phyloP scores from a whole-genome alignment of 768 basidiomycete genomes.

The Calocera cornea region DNA sequence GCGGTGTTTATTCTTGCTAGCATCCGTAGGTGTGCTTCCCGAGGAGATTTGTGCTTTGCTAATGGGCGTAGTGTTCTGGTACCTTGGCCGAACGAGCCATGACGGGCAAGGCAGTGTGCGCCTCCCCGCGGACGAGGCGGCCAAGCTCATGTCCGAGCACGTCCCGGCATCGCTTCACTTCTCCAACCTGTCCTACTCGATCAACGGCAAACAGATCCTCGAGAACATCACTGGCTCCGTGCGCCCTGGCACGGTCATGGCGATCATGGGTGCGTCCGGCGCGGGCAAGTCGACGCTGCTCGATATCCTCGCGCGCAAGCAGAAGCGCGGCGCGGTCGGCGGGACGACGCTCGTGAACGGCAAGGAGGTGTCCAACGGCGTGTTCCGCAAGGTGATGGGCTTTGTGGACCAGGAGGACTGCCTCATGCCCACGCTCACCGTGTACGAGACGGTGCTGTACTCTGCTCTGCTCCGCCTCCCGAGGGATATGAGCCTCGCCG shows the following conservation, averaged over 20 bases:
- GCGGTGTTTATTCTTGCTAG: constrained; percentile 52
- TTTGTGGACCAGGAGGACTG: constrained; percentile 99
- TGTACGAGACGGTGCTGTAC: constrained; percentile 94
- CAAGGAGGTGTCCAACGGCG: constrained; percentile 50
- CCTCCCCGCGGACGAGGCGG: constrained; percentile 66
- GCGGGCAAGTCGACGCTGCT: constrained; percentile 94
- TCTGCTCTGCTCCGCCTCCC: constrained; percentile 83
- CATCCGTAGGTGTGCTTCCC: constrained; percentile 37
- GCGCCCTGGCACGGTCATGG: constrained; percentile 80
- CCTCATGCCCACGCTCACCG: constrained; percentile 90
- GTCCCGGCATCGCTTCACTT: constrained; percentile 92
- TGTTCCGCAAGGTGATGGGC: constrained; percentile 77
- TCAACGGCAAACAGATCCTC: constrained; percentile 56
- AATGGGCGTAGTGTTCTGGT: constrained; percentile 60
- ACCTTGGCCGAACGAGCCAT: constrained; percentile 56
- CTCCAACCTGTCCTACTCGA: constrained; percentile 63
- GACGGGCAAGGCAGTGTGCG: constrained; percentile 59
- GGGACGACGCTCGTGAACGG: constrained; percentile 82
- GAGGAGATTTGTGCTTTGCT: background rate
- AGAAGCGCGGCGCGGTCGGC: constrained; percentile 62
- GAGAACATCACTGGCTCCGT: constrained; percentile 69
- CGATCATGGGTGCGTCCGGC: constrained; percentile 93
- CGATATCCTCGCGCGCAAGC: constrained; percentile 85
- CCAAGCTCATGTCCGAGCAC: constrained; percentile 84
- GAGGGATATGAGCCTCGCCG: constrained; percentile 85